A percentile compares a stretch with the other conserved stretches of the same genome.
phyloP scores from a whole-genome alignment of 2,329 filamentous ascomycete species.

The Epicoccum nigrum region DNA sequence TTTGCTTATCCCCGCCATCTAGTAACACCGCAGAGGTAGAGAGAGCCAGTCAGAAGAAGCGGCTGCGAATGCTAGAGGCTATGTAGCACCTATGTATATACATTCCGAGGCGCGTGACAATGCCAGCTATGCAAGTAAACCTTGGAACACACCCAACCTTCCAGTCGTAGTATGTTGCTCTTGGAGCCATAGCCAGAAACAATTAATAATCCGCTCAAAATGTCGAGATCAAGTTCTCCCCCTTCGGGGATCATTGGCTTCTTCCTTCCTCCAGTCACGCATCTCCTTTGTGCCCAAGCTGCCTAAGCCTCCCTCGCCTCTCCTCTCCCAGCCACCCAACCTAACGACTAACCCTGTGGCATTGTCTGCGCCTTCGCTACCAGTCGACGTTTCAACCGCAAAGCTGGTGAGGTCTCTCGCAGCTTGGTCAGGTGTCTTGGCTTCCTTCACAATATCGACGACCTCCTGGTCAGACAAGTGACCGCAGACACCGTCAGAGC shows the following conservation, averaged over 20 bases:
- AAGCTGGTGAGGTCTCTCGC: slow-evolving; percentile 80
- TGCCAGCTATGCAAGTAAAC: slow-evolving; percentile 12
- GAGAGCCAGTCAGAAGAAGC: no score
- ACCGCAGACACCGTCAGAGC: slow-evolving; percentile 87
- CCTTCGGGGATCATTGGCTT: slow-evolving; percentile 81
- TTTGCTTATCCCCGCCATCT: no score
- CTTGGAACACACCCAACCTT: background rate
- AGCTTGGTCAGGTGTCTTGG: slow-evolving; percentile 85
- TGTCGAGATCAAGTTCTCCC: slow-evolving; percentile 58
- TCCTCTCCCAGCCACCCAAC: slow-evolving; percentile 69
- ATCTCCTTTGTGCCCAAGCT: slow-evolving; percentile 92
- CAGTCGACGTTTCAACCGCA: slow-evolving; percentile 77
- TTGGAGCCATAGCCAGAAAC: background rate
- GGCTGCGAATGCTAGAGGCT: slow-evolving; percentile 1
- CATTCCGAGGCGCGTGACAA: slow-evolving; percentile 4
- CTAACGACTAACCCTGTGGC: slow-evolving; percentile 68
- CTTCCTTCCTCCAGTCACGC: slow-evolving; percentile 78
- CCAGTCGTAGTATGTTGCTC: background rate
- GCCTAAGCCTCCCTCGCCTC: slow-evolving; percentile 83
- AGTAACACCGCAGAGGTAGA: no score
- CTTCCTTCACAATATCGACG: slow-evolving; percentile 94
- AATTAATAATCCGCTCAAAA: no score
- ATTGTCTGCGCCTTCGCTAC: slow-evolving; percentile 61
- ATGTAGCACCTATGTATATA: slow-evolving; percentile 9
- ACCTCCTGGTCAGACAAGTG: slow-evolving; percentile 91